Conservation (phyloP, 257 asterid genomes). For the Primulina huaijiensis region DNA sequence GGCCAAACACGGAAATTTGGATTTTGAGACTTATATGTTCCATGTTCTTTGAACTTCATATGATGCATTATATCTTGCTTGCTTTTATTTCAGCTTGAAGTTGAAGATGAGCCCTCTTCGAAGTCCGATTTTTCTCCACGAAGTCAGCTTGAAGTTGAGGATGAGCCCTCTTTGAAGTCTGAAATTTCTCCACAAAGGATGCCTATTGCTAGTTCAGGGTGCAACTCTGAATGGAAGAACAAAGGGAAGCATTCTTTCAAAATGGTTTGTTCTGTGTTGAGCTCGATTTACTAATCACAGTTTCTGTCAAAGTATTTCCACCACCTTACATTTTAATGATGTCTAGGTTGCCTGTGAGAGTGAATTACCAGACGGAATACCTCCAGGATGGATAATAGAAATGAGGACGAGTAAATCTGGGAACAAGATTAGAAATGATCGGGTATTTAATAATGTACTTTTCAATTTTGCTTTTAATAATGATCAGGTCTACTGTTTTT, state of each 20-base stretch:
- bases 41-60: conserved; percentile 14
- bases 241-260: conserved; percentile 12
- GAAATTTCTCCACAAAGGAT: conserved; percentile 21
- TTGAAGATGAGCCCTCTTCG: conserved; percentile 25
- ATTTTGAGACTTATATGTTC: neutral
- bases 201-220: conserved; percentile 19
- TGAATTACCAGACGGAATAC: conserved; percentile 43
- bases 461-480: neutral
- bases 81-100: conserved; percentile 29
- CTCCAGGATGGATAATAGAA: conserved; percentile 76
- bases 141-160: conserved; percentile 30
- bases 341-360: conserved; percentile 37
- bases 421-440: conserved; percentile 40
- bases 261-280: conserved; percentile 35
- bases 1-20: conserved; percentile 10
- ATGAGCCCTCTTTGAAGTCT: conserved; percentile 17
- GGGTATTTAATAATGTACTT: conserved; percentile 36
- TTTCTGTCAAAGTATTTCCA: conserved; percentile 17
- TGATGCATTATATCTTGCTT: conserved; percentile 7
- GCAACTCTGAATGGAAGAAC: conserved; percentile 23
- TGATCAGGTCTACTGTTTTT: neutral
- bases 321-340: conserved; percentile 26
- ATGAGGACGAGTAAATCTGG: conserved; percentile 39
- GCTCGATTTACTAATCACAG: conserved; percentile 21
- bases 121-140: conserved; percentile 20